Conservation (phyloP, 805 yeast species). For the Nakazawaea siamensis region DNA sequence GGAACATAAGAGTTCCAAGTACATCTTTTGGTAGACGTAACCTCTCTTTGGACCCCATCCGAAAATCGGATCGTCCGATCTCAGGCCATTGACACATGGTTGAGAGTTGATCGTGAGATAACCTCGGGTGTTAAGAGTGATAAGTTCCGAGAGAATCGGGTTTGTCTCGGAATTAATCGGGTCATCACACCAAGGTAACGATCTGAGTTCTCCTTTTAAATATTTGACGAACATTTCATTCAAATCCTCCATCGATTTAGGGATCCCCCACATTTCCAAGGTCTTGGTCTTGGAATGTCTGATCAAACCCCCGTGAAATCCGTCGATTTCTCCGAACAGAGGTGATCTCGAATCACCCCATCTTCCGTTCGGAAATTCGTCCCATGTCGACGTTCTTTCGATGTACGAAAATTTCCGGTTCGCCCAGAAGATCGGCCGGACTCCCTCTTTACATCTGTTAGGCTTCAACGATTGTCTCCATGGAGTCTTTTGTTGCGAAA, state of each 20-base stretch:
- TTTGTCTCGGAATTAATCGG: slow-evolving; percentile 73
- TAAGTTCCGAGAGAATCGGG: slow-evolving; percentile 48
- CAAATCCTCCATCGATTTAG: slow-evolving; percentile 51
- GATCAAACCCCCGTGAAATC: slow-evolving; percentile 69
- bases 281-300: slow-evolving; percentile 80
- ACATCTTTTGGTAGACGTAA: slow-evolving; percentile 90
- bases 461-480: slow-evolving; percentile 90
- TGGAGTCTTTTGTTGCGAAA: slow-evolving; percentile 43
- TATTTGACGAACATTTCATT: slow-evolving; percentile 59
- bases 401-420: slow-evolving; percentile 86
- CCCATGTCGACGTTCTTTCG: slow-evolving; percentile 89
- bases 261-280: slow-evolving; percentile 82
- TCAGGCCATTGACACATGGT: slow-evolving; percentile 79
- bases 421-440: slow-evolving; percentile 95
- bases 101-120: slow-evolving; percentile 87
- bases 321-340: slow-evolving; percentile 86
- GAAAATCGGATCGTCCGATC: slow-evolving; percentile 58
- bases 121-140: slow-evolving; percentile 57
- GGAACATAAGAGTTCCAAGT: slow-evolving; percentile 78
- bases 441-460: slow-evolving; percentile 67
- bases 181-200: slow-evolving; percentile 95
- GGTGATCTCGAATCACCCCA: slow-evolving; percentile 99
- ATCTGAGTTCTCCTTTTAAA: slow-evolving; percentile 57
- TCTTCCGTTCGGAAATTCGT: slow-evolving; percentile 97
- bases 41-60: slow-evolving; percentile 98